Evolutionary conservation across 805 yeast species (phyloP).

Genomic region (Spathaspora girioi): DNA sequence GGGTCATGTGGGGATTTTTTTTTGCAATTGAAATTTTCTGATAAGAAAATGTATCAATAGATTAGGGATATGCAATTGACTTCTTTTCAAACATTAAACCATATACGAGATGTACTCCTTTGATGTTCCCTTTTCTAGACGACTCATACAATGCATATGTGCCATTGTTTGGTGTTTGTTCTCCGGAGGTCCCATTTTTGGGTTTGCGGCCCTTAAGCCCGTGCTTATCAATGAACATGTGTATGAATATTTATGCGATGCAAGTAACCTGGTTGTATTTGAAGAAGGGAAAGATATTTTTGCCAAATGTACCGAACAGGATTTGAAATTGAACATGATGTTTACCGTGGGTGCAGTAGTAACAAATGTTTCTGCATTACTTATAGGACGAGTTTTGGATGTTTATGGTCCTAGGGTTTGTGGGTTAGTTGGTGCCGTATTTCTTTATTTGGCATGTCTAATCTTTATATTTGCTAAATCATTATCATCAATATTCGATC

Average conservation of each 20-base stretch:
- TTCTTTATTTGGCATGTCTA: slow-evolving; percentile 43
- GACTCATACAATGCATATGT: slow-evolving; percentile 40
- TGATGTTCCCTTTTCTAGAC: slow-evolving; percentile 4
- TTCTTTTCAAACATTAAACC: neutral
- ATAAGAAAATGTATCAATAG: neutral
- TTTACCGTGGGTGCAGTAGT: slow-evolving; percentile 56
- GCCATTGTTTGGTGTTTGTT: slow-evolving; percentile 54
- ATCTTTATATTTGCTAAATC: slow-evolving; percentile 42
- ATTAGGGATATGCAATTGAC: neutral
- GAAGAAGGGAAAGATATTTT: slow-evolving; percentile 8
- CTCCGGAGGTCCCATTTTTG: slow-evolving; percentile 58
- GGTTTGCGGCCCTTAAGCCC: slow-evolving; percentile 59
- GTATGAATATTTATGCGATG: slow-evolving; percentile 38
- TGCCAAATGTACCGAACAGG: slow-evolving; percentile 50
- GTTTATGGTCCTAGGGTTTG: slow-evolving; percentile 50
- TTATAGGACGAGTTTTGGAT: slow-evolving; percentile 49
- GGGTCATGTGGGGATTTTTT: neutral
- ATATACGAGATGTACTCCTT: slow-evolving; percentile 4
- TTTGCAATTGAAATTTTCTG: neutral
- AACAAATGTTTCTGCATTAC: slow-evolving; percentile 51
- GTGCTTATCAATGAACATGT: slow-evolving; percentile 46
- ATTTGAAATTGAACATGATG: slow-evolving; percentile 54
- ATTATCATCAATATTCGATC: slow-evolving; percentile 33
- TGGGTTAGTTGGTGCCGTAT: slow-evolving; percentile 49
- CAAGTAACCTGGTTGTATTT: neutral